Evolutionary conservation across 768 basidiomycete species (phyloP), one percentile per base, ranked within the genome.

Genomic region (Agrocybe praecox): DNA sequence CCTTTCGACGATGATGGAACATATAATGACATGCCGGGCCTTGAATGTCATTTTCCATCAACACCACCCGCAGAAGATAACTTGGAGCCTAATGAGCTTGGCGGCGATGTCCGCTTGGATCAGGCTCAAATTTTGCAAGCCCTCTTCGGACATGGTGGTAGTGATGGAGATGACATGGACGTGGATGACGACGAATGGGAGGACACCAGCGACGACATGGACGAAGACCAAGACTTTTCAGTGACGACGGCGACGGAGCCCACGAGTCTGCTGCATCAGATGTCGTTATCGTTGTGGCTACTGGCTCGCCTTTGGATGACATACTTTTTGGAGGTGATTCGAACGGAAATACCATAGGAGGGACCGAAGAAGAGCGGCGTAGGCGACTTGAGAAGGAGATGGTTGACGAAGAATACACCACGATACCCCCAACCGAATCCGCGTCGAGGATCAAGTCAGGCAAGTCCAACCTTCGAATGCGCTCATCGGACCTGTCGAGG

Each of bases 401-500:
- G 46, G 24, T 2, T 4, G 19, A 26, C 9, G 33, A 36, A 19
- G 45, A 19, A 15, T n/a, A 9, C 26, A 19, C 43, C 24, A 5
- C 5, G 36, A n/a, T 40, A 15, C 36, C 36, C 49, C 40, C 24
- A 23, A 45, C 49, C 17, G 54, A 9, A 32, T 51, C 9, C 49
- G 50, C 21, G 32, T 53, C 24, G 52, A 53, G 10, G 51, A 49
- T 6, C 23, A 24, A 0, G 43, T 56, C 1, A 55, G 54, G 10
- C 19, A 26, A 15, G 42, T 67, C 5, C 52, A 56, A n/a, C 34
- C 54, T 11, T 14, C 21, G 14, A 55, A 23, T n/a, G 55, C 63
- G n/a, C 75, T 75, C 56, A 49, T 52, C n/a, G 69, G 68, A 43
- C 45, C 44, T 3, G 68, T 74, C 0, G 46, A 45, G 26, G 66